Base-by-base conservation (phyloP, 2,329 filamentous ascomycete species). In the Huntiella abstrusa region DNA sequence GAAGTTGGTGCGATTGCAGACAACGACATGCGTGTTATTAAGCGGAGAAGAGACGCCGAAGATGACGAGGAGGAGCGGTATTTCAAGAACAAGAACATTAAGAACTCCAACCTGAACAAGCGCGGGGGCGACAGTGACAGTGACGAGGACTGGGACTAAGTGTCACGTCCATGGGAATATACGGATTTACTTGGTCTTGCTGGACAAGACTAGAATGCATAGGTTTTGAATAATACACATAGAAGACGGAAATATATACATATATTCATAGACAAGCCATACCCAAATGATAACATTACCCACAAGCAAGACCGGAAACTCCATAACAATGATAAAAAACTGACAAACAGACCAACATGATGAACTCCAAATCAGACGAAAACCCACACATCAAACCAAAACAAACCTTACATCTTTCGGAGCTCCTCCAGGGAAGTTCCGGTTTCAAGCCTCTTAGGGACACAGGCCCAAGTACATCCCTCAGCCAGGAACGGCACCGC, bases 1-100 rank as follows among this genome's bases (percentile, higher is more conserved):
- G 80, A 86, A 41, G 68, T 92, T 34, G 86, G 86, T 3, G 88
- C 86, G 1, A 67, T 96, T 12, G 73, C 77, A 45, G 70, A 79
- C 43, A 80, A 77, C 48, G 91, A 98, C 59, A 72, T 83, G 62
- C 77, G 91, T 46, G 68, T 95, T 33, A 66, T 73, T 28, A 76
- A 77, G 63, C 67, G 72, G 53, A 69, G 69, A 55, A 66, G 71
- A 52, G 68, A 68, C 11, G 71, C 73, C 1, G 70, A 77, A 51
- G 75, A 79, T 37, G 72, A 67, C 41, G 69, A 74, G 53, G 71
- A 79, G 54, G 71, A 75, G 53, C 66, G 67, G 39, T 58, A 71
- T 39, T 60, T 58, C 28, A 34, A 15, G 11, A 54, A 64, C 51
- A 69, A 69, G 56, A 66, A 65, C 44, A 68, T 70, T 55, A 66